phyloP scores from a whole-genome alignment of 305 asterid species.

The Fraxinus sp. region DNA sequence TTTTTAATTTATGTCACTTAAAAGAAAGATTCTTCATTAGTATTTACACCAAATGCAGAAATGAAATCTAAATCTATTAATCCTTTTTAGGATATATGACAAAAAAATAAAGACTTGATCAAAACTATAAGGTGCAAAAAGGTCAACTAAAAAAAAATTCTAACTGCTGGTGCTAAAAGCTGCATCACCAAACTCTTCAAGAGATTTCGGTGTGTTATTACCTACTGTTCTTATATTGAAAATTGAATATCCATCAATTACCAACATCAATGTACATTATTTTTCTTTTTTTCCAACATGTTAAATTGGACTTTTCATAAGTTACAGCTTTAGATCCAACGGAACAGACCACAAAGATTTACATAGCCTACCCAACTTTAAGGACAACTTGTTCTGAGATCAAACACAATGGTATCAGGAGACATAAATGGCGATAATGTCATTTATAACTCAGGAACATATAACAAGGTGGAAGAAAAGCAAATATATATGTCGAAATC shows the following conservation, averaged over 20 bases:
- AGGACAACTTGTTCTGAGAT: background rate
- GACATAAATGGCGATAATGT: background rate
- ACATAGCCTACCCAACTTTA: background rate
- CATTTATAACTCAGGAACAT: background rate
- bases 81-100: background rate
- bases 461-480: background rate
- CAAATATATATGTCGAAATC: slow-evolving; percentile 13
- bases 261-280: background rate
- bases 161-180: background rate
- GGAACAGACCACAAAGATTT: background rate
- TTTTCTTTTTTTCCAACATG: background rate
- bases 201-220: background rate
- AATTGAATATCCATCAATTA: background rate
- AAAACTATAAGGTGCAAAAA: background rate
- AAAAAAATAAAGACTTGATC: background rate
- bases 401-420: background rate
- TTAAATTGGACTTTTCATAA: background rate
- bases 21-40: background rate
- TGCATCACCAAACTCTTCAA: background rate
- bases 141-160: background rate
- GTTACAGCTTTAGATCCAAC: background rate
- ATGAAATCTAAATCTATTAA: background rate
- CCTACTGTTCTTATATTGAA: background rate
- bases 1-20: background rate
- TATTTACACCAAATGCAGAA: background rate